phyloP scores from a whole-genome alignment of 768 basidiomycete genomes.

The Mrakia frigida region DNA sequence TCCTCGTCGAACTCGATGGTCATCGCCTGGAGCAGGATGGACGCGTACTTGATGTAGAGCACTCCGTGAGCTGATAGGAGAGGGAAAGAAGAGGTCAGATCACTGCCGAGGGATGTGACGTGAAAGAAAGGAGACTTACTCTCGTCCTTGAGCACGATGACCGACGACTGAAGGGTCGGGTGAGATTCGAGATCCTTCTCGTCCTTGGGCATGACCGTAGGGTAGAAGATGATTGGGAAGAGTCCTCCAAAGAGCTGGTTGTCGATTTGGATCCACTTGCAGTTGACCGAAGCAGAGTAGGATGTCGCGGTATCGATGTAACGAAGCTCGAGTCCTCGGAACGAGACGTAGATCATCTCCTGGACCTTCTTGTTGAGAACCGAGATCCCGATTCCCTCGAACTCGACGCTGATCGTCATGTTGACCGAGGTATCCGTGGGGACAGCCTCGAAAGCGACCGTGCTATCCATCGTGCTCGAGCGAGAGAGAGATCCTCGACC shows the following conservation, averaged over 20 bases:
- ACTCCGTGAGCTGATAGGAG: conserved; percentile 81
- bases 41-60: conserved; percentile 95
- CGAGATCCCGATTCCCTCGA: conserved; percentile 88
- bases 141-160: conserved; percentile 88
- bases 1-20: conserved; percentile 98
- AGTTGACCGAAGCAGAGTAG: conserved; percentile 71
- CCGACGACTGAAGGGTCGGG: conserved; percentile 81
- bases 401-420: conserved; percentile 63
- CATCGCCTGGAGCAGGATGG: conserved; percentile 84
- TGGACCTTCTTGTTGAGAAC: conserved; percentile 78
- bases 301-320: conserved; percentile 73
- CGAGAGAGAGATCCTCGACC: conserved; percentile 46
- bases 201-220: conserved; percentile 66
- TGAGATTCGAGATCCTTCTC: conserved; percentile 67
- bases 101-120: neutral
- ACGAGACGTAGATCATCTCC: conserved; percentile 82
- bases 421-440: conserved; percentile 61
- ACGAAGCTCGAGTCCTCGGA: conserved; percentile 72
- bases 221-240: conserved; percentile 91
- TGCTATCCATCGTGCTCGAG: conserved; percentile 49
- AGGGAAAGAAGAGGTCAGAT: conserved; percentile 21
- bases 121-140: conserved; percentile 51
- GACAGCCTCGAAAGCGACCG: conserved; percentile 79
- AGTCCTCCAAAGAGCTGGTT: conserved; percentile 95
- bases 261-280: conserved; percentile 87